Conservation (phyloP, 306 rosid species). For the Pachyrhizus erosus region DNA sequence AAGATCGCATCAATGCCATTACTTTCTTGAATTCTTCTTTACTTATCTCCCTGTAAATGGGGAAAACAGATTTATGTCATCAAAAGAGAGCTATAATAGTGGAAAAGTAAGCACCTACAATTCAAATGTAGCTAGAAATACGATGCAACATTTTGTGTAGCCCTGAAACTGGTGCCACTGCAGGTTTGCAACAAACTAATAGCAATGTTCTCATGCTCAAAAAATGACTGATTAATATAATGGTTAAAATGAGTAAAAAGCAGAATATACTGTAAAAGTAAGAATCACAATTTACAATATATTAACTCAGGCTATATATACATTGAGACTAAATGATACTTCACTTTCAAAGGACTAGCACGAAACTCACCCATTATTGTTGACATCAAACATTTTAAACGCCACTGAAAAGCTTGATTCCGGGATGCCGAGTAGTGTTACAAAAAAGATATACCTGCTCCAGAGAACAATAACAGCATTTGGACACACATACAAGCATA, state of each 20-base stretch:
- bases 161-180: not conserved
- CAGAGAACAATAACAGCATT: constrained; percentile 34
- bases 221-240: constrained; percentile 13
- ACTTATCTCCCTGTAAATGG: constrained; percentile 62
- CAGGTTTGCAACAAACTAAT: not conserved
- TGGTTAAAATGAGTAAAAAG: constrained; percentile 7
- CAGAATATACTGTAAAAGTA: constrained; percentile 3
- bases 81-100: not conserved
- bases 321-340: constrained; percentile 1
- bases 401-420: constrained; percentile 79
- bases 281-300: not conserved
- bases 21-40: constrained; percentile 94
- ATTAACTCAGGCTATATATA: not conserved
- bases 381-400: constrained; percentile 83
- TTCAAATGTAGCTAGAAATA: constrained; percentile 30
- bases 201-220: constrained; percentile 5
- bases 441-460: constrained; percentile 87
- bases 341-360: constrained; percentile 33
- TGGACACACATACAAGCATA: not conserved
- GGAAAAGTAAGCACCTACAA: constrained; percentile 28
- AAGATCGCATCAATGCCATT: constrained; percentile 91
- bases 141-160: not conserved
- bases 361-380: constrained; percentile 73
- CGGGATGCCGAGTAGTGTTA: constrained; percentile 87
- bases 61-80: constrained; percentile 22